Base-by-base conservation (phyloP, 495 filamentous ascomycete species). In the Tuber calosporum region DNA sequence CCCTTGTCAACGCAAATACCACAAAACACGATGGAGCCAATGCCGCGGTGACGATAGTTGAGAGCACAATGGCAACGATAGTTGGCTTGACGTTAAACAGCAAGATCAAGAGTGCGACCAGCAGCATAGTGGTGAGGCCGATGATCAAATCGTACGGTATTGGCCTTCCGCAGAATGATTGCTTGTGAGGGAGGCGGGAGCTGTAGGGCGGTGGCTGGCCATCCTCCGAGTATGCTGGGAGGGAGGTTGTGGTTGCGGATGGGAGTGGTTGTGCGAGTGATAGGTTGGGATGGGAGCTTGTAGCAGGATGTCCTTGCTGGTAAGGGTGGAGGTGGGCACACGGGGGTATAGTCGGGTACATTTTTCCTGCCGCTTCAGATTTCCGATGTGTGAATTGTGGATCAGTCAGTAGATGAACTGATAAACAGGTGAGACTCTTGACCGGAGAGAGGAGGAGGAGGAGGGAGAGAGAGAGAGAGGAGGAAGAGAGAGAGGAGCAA, bases 121-220 rank as follows among this genome's bases (percentile, higher is more conserved):
- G 7, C 48, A 26, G 1, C 22, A 53, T 3, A 8, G 13, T 0
- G 1, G 22, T n/a, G 7, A 1, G 26, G 5, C 22, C 1, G 6
- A 11, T 26, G 1, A 53, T 8, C 2, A 53, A 9, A 1, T 6
- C 13, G 7, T 26, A 26, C 0, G 48, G 48, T n/a, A 53, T 26
- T n/a, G 48, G n/a, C n/a, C 3, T 53, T 9, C 48, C 48, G 0
- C 22, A 53, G 22, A 53, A 4, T 4, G 3, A 26, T 26, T 8
- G 0, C 26, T n/a, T 53, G 4, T 3, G 0, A 8, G 22, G 3
- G n/a, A 1, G 22, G 0, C 0, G 48, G 9, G 6, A 2, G 5
- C 4, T 53, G 8, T 53, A 53, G 8, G 48, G 22, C 11, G 48
- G 48, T 26, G 48, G 48, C 22, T 13, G 48, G 7, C 48, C 48